Percentiles rank a stretch among this genome's conserved stretches.
Conservation (phyloP, 257 asterid genomes). For the Plantago ovata region DNA sequence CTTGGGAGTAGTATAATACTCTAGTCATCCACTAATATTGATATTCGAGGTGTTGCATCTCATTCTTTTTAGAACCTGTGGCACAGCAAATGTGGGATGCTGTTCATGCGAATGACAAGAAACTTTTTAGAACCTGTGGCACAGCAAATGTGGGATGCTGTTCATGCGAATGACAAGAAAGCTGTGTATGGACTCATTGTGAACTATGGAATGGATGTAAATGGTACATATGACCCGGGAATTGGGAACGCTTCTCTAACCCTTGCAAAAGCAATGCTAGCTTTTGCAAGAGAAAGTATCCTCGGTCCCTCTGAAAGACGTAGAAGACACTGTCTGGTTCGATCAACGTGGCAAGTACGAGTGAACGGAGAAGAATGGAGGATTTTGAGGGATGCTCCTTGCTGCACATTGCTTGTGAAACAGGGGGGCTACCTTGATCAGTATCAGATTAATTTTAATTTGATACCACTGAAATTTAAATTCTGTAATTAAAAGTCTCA, state of each 20-base stretch:
- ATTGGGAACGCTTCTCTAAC: no score
- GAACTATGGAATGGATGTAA: no score
- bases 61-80: conserved; percentile 16
- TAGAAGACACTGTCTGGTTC: conserved; percentile 29
- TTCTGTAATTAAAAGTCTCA: no score
- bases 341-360: conserved; percentile 34
- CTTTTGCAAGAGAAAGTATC: conserved; percentile 77
- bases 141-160: conserved; percentile 87
- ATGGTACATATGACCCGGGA: no score
- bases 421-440: no score
- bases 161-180: conserved; percentile 75
- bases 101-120: no score
- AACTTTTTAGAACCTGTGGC: conserved; percentile 57
- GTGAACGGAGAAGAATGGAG: conserved; percentile 34
- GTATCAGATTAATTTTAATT: no score
- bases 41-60: conserved; percentile 10
- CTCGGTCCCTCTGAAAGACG: conserved; percentile 38
- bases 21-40: conserved; percentile 3
- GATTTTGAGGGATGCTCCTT: conserved; percentile 61
- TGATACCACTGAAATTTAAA: no score
- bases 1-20: neutral
- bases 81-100: no score
- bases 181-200: conserved; percentile 69
- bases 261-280: no score
- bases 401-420: no score